Base-by-base conservation (phyloP, 768 basidiomycete species). In the Suillus luteus region DNA sequence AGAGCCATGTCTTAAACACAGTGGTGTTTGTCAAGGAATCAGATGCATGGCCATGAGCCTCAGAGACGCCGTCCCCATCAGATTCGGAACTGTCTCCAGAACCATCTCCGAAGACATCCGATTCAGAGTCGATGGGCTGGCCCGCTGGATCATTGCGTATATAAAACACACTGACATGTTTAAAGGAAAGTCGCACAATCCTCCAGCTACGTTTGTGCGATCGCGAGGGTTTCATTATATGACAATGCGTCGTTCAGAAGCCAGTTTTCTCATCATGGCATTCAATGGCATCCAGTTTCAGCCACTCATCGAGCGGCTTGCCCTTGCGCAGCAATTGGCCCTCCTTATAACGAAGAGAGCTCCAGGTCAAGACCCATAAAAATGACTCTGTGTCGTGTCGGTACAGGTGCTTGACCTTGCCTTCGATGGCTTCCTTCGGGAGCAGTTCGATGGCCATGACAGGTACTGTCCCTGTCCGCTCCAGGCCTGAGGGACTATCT, bases 401-500 rank as follows among this genome's bases (percentile, higher is more conserved):
- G 8, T 59, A 62, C 38, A 59, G 8, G 31, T 60, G 38, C 55
- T 54, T 7, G 9, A 62, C 17, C 37, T 62, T 27, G 35, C 61
- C 61, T 31, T 59, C 17, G 1, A 43, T 33, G 31, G 22, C 37
- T 0, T 5, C 15, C 22, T 38, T 1, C 2, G 11, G 15, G 4
- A 61, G 49, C 8, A 64, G 51, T 17, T 61, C 62, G 0, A 63
- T 31, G 2, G 66, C 51, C 66, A 67, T 67, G 62, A 63, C 66
- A 1, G 67, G 66, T 12, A 57, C 41, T n/a, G 67, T 66, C n/a
- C 66, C 66, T n/a, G 67, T 66, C 33, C 66, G 59, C 49, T 64
- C 55, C 2, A 41, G 31, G 35, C 19, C 11, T 3, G 12, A 8
- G 19, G 40, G 37, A 37, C 27, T 51, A 33, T 55, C 22, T 5